Percentiles rank a stretch among this genome's conserved stretches.
These are phyloP conservation scores for Russula dissimulans DNA, from an alignment of 768 basidiomycete species.

Conservation along the genomic window DNA sequence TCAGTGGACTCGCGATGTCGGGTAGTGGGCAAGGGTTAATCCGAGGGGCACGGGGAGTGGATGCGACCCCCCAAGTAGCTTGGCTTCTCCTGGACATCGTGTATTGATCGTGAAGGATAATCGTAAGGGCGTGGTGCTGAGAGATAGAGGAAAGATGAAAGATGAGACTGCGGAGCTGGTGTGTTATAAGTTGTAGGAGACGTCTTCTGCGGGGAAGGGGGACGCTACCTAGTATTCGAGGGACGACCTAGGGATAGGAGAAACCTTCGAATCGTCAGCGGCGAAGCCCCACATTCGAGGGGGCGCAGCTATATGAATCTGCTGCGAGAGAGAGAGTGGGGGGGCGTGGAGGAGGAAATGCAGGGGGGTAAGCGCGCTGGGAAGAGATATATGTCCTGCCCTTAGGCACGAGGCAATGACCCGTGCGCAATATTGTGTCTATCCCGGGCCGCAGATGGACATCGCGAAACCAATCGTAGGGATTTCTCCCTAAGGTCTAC, in stretches of 20 bases:
- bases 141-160: not conserved
- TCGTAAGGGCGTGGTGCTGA: constrained; percentile 6
- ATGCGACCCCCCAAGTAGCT: not conserved
- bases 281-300: constrained; percentile 15
- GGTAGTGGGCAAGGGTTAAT: constrained; percentile 17
- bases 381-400: constrained; percentile 17
- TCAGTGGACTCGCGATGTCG: not conserved
- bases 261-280: constrained; percentile 10
- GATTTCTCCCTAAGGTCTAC: constrained; percentile 1
- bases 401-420: constrained; percentile 18
- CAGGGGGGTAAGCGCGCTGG: not conserved
- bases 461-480: constrained; percentile 9
- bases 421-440: constrained; percentile 15
- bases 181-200: not conserved
- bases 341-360: constrained; percentile 6
- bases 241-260: not conserved
- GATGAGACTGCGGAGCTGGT: not conserved
- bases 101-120: constrained; percentile 2
- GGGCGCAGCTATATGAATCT: constrained; percentile 19
- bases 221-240: constrained; percentile 5
- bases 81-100: constrained; percentile 8
- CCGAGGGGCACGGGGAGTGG: constrained; percentile 12
- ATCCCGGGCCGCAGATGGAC: constrained; percentile 7
- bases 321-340: constrained; percentile 6
- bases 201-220: not conserved